These are phyloP conservation scores for Tillandsia fasciculata DNA, from an alignment of 176 grass and related monocot species.

Conservation along the genomic window DNA sequence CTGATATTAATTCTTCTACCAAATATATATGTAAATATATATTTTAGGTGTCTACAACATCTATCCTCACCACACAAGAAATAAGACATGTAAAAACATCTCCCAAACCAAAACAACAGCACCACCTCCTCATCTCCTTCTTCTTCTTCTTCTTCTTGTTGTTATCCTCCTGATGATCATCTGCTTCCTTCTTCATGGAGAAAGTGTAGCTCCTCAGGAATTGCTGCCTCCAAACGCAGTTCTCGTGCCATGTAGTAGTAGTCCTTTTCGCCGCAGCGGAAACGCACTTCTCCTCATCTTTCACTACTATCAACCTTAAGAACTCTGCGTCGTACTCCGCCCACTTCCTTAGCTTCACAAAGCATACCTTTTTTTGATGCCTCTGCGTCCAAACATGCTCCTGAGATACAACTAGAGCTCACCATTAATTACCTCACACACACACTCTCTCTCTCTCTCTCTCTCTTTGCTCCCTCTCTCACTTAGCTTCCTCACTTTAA, in stretches of 20 bases:
- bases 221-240: too few relatives aligned
- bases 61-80: constrained; percentile 1
- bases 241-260: background rate
- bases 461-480: background rate
- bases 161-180: background rate
- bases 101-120: constrained; percentile 11
- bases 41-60: background rate
- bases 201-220: background rate
- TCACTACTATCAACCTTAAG: too few relatives aligned
- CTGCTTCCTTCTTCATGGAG: background rate
- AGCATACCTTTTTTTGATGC: background rate
- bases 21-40: too few relatives aligned
- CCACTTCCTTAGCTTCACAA: constrained; percentile 1
- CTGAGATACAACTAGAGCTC: constrained; percentile 12
- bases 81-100: background rate
- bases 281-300: too few relatives aligned
- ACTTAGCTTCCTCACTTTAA: too few relatives aligned
- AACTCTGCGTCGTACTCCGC: background rate
- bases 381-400: background rate
- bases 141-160: background rate
- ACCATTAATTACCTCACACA: background rate
- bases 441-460: constrained; percentile 6
- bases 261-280: too few relatives aligned
- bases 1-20: too few relatives aligned
- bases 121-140: background rate